These are phyloP conservation scores for Plantago major DNA, from an alignment of 257 asterid genomes.

Conservation along the genomic window DNA sequence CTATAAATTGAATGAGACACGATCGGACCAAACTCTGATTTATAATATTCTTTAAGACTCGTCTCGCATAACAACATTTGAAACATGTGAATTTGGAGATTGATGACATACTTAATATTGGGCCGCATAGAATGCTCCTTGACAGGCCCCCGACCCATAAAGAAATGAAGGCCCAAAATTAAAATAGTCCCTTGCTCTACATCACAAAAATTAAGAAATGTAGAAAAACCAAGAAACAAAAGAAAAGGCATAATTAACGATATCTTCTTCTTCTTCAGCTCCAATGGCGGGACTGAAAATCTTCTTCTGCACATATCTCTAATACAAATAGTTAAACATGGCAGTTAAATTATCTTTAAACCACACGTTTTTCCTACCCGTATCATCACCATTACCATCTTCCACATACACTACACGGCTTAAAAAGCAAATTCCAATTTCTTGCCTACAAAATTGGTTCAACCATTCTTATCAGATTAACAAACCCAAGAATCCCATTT, in stretches of 20 bases:
- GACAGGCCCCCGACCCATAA: too few species aligned
- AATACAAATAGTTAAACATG: conserved; percentile 20
- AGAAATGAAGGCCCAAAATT: too few species aligned
- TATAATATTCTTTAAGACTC: too few species aligned
- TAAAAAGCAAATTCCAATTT: conserved; percentile 20
- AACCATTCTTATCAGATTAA: conserved; percentile 1
- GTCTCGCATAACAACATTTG: too few species aligned
- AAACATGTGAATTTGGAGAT: too few species aligned
- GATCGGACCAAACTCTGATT: too few species aligned
- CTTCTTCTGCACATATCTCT: not conserved
- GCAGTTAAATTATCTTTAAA: conserved; percentile 30
- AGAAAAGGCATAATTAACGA: not conserved
- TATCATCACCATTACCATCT: conserved; percentile 22
- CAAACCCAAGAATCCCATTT: conserved; percentile 12
- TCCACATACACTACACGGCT: conserved; percentile 23
- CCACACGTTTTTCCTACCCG: conserved; percentile 18
- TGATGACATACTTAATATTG: too few species aligned
- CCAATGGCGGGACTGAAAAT: conserved; percentile 4
- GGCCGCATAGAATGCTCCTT: too few species aligned
- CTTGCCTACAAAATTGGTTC: conserved; percentile 11
- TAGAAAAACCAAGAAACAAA: not conserved
- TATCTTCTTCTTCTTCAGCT: not conserved
- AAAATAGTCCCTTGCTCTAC: too few species aligned
- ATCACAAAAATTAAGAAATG: too few species aligned
- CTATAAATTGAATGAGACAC: too few species aligned